Evolutionary conservation across 2,329 filamentous ascomycete species (phyloP).

Genomic region (Graphiopsis chlorocephala): DNA sequence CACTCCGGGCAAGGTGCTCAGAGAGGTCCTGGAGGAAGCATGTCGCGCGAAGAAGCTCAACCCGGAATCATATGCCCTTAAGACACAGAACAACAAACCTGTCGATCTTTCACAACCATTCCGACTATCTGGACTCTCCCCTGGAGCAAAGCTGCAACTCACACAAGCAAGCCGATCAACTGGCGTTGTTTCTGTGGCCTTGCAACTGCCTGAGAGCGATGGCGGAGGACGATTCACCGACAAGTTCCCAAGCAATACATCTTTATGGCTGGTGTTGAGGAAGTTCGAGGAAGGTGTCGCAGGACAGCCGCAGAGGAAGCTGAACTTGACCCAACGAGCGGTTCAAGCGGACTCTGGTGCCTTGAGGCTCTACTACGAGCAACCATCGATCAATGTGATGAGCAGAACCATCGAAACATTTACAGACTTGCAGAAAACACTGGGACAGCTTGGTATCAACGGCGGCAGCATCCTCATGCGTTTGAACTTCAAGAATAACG

Average conservation of each 20-base stretch:
- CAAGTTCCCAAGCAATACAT: slow-evolving; percentile 84
- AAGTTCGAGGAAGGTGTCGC: slow-evolving; percentile 79
- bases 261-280: slow-evolving; percentile 83
- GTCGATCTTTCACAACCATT: slow-evolving; percentile 83
- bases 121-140: slow-evolving; percentile 74
- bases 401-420: slow-evolving; percentile 75
- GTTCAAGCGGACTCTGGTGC: slow-evolving; percentile 61
- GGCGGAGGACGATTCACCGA: slow-evolving; percentile 70
- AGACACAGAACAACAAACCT: slow-evolving; percentile 82
- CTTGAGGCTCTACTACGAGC: slow-evolving; percentile 84
- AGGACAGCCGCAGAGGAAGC: slow-evolving; percentile 50
- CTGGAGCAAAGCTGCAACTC: slow-evolving; percentile 89
- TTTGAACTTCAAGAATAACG: slow-evolving; percentile 72
- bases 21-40: slow-evolving; percentile 82
- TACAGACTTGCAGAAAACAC: slow-evolving; percentile 79
- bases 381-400: slow-evolving; percentile 79
- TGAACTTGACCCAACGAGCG: slow-evolving; percentile 80
- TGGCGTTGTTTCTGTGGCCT: slow-evolving; percentile 80
- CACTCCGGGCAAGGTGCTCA: slow-evolving; percentile 73
- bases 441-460: slow-evolving; percentile 84
- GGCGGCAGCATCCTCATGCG: slow-evolving; percentile 77
- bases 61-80: slow-evolving; percentile 73
- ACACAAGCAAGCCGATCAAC: slow-evolving; percentile 83
- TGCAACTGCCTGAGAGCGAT: slow-evolving; percentile 76
- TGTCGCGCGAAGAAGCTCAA: slow-evolving; percentile 76